Base-by-base conservation (phyloP, 1,139 yeast species). In the Debaryomyces subglobosus region DNA sequence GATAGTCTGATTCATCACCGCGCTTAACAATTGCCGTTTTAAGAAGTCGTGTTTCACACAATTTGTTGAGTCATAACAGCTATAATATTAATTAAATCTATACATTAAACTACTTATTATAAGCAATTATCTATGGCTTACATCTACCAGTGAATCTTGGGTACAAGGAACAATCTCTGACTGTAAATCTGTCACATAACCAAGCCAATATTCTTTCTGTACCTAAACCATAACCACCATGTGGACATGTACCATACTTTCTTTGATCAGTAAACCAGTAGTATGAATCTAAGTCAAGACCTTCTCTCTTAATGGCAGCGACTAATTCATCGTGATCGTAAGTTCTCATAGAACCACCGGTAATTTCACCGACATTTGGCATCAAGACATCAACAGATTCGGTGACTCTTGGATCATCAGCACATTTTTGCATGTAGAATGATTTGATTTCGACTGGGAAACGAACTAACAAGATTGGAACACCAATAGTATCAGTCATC, bases 331-430 rank as follows among this genome's bases (percentile, higher is more conserved):
- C 91, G 55, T 81, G 76, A 60, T 85, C 84, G 57, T 81, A 83
- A 59, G 91, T 91, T 82, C 99, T 91, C 99, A 94, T 94, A 46
- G 98, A 92, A 51, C 99, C 99, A 70, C 99, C 99, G 43, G 96
- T 89, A 64, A 94, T 88, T 74, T 92, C 98, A 68, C 99, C 99
- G 49, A 94, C 99, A 63, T 89, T 92, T 62, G 99, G 99, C 97
- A 94, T 92, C 68, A 94, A 81, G 34, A 95, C 97, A 71, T 94
- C 99, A 43, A 94, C 98, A 44, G 97, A 89, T 72, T 95, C 99
- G 47, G 99, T 94, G 62, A 94, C 97, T 65, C 97, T 84, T 55
- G 85, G 86, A 65, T 94, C 98, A 63, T 90, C 97, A 13, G 72
- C 66, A 70, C 96, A 90, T 71, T 86, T 90, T 75, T 88, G 86